phyloP scores from a whole-genome alignment of 768 basidiomycete genomes.

The Tricholoma hemisulphureum region DNA sequence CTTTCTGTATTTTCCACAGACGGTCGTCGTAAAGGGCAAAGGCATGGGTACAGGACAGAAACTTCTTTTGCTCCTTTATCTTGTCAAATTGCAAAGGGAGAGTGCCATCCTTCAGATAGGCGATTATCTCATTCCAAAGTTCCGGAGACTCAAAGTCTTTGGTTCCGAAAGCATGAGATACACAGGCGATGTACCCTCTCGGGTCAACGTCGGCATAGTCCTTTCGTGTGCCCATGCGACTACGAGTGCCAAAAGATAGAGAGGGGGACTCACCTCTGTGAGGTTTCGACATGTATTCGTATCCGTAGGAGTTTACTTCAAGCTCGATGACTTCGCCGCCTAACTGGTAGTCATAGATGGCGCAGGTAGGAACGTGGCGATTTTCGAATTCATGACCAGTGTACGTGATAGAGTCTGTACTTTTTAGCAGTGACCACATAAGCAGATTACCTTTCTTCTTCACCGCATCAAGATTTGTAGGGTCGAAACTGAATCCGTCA shows the following conservation, averaged over 20 bases:
- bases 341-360: background rate
- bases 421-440: background rate
- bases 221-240: background rate
- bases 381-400: constrained; percentile 4
- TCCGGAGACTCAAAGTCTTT: constrained; percentile 10
- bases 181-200: background rate
- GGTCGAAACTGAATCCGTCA: background rate
- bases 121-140: constrained; percentile 16
- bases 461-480: background rate
- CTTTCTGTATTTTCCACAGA: constrained; percentile 17
- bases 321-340: constrained; percentile 25
- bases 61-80: too few relatives aligned
- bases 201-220: background rate
- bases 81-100: too few relatives aligned
- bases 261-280: constrained; percentile 2
- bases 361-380: constrained; percentile 14
- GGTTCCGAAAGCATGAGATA: constrained; percentile 6
- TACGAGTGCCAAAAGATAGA: too few relatives aligned
- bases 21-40: constrained; percentile 17
- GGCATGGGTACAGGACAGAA: too few relatives aligned
- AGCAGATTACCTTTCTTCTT: background rate
- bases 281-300: constrained; percentile 15
- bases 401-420: background rate
- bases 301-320: constrained; percentile 17
- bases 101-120: constrained; percentile 9